A percentile compares a stretch with the other conserved stretches of the same genome.
These are phyloP conservation scores for Paramecium sonneborni DNA, from an alignment of 73 alveolate genomes.

Conservation along the genomic window DNA sequence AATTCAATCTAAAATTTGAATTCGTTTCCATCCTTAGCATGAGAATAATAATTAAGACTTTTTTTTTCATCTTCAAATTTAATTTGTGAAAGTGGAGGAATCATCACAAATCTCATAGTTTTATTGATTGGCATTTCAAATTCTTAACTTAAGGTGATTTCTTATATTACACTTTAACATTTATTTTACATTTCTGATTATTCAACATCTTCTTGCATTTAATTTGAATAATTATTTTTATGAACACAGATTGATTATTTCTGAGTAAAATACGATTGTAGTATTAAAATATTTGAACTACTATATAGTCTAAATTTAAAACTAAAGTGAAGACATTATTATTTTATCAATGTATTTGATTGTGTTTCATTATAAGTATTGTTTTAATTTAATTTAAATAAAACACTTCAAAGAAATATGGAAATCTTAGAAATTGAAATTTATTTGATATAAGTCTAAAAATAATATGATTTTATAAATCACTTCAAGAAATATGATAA, in stretches of 20 bases:
- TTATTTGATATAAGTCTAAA: too few relatives aligned
- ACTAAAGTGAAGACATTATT: neutral
- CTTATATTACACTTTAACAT: neutral
- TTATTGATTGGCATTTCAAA: conserved; percentile 3
- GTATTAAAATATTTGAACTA: neutral
- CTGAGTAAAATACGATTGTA: neutral
- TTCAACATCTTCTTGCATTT: neutral
- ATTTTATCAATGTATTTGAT: too few relatives aligned
- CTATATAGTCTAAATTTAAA: neutral
- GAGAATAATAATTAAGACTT: neutral
- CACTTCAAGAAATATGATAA: too few relatives aligned
- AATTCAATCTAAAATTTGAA: neutral
- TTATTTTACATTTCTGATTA: neutral
- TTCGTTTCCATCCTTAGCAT: neutral
- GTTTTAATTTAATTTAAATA: too few relatives aligned
- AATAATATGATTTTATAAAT: too few relatives aligned
- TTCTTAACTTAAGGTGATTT: neutral
- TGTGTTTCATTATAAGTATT: too few relatives aligned
- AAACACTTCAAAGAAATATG: too few relatives aligned
- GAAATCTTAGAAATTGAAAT: too few relatives aligned
- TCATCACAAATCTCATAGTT: neutral
- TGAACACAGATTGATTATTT: neutral
- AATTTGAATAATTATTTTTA: neutral
- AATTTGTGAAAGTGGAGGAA: neutral
- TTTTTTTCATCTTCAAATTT: neutral